A percentile compares a stretch with the other conserved stretches of the same genome.
These are phyloP conservation scores for Euphorbia pulcherrima DNA, from an alignment of 345 rosid genomes.

Conservation along the genomic window DNA sequence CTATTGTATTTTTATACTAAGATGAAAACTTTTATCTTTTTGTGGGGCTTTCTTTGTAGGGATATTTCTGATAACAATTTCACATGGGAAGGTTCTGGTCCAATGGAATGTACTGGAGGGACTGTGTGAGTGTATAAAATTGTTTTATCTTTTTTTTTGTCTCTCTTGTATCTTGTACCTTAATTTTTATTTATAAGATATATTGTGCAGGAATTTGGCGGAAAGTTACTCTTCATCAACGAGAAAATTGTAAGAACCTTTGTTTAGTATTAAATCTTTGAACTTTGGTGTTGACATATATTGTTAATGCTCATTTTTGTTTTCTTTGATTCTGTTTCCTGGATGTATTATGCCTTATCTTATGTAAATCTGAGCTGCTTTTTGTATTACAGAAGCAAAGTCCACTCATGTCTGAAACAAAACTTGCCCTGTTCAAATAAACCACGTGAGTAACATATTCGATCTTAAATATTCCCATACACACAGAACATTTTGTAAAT, in stretches of 20 bases:
- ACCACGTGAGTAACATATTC: conserved; percentile 40
- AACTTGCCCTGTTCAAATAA: conserved; percentile 54
- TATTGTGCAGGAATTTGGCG: conserved; percentile 58
- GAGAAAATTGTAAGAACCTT: conserved; percentile 49
- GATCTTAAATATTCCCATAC: not conserved
- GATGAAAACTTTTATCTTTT: not conserved
- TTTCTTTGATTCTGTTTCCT: not conserved
- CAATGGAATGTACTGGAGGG: conserved; percentile 46
- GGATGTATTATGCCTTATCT: not conserved
- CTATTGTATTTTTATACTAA: not conserved
- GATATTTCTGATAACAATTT: conserved; percentile 79
- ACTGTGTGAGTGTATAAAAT: conserved; percentile 51
- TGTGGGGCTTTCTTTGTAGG: conserved; percentile 38
- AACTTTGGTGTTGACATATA: not conserved
- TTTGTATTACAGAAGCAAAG: conserved; percentile 46
- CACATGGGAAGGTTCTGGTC: conserved; percentile 57
- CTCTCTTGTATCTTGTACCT: conserved; percentile 1
- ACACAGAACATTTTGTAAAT: not conserved
- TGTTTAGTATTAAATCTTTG: not conserved
- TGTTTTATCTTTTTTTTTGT: not conserved
- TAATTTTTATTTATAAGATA: not conserved
- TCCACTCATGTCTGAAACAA: conserved; percentile 53
- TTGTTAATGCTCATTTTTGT: not conserved
- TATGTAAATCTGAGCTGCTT: not conserved
- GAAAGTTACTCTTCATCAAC: conserved; percentile 56